These are phyloP conservation scores for Lentinula sp. DNA, from an alignment of 768 basidiomycete genomes.

Conservation along the genomic window DNA sequence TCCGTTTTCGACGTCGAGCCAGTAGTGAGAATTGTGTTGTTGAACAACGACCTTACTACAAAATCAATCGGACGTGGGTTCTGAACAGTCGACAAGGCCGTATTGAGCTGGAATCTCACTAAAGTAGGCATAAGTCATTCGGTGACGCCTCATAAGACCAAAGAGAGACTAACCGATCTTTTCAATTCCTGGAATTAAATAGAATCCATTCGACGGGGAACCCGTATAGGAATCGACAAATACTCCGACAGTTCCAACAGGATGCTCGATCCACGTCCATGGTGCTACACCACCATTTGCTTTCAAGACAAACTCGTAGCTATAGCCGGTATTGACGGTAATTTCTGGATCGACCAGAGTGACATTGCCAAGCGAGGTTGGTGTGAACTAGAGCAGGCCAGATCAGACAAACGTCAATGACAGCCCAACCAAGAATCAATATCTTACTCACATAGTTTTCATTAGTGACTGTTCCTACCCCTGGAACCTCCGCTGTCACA, in stretches of 20 bases:
- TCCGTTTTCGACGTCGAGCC: background rate
- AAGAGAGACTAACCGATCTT: conserved; percentile 36
- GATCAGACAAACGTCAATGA: background rate
- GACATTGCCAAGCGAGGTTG: conserved; percentile 38
- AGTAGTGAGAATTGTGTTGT: conserved; percentile 28
- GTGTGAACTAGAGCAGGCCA: conserved; percentile 36
- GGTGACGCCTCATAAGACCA: background rate
- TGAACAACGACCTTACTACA: conserved; percentile 46
- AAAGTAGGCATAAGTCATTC: background rate
- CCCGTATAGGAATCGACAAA: conserved; percentile 40
- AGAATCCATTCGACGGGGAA: conserved; percentile 44
- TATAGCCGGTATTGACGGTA: conserved; percentile 18
- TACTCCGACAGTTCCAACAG: conserved; percentile 44
- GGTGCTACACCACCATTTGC: conserved; percentile 48
- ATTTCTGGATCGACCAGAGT: conserved; percentile 48
- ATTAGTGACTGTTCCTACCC: conserved; percentile 33
- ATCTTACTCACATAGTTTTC: conserved; percentile 42
- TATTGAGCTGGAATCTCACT: conserved; percentile 38
- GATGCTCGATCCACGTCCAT: conserved; percentile 60
- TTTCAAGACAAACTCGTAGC: conserved; percentile 44
- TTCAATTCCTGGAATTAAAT: conserved; percentile 46
- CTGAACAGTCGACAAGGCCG: conserved; percentile 29
- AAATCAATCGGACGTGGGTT: conserved; percentile 37
- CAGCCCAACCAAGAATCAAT: background rate
- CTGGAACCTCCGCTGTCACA: conserved; percentile 33